phyloP scores from a whole-genome alignment of 2,329 filamentous ascomycete genomes.

The Tolypocladium ovalisporum region DNA sequence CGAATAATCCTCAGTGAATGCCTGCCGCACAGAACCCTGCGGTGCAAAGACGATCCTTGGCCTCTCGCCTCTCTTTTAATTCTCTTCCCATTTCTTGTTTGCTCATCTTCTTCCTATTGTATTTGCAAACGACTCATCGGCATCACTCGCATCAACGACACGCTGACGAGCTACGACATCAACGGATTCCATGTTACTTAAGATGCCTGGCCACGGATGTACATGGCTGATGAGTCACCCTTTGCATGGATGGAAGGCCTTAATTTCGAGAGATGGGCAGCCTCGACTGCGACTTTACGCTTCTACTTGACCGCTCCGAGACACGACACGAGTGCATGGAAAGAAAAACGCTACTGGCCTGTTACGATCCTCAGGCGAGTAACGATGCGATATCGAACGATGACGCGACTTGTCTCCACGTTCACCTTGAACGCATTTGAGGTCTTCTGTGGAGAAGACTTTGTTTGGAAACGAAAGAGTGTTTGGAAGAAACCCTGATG shows the following conservation, averaged over 20 bases:
- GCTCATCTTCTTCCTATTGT: conserved; percentile 14
- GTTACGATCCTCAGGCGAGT: conserved; percentile 26
- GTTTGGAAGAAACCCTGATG: conserved; percentile 17
- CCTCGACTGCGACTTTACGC: conserved; percentile 6
- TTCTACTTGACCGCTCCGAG: conserved; percentile 14
- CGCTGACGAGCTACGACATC: conserved; percentile 26
- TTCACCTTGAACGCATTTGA: conserved; percentile 4
- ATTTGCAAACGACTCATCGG: conserved; percentile 18
- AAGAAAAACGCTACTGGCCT: conserved; percentile 20
- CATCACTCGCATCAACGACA: conserved; percentile 15
- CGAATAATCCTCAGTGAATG: background rate
- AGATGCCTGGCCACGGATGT: conserved; percentile 24
- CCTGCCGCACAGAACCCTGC: conserved; percentile 1
- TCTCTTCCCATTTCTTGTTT: conserved; percentile 8
- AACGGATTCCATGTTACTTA: conserved; percentile 21
- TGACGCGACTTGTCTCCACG: conserved; percentile 12
- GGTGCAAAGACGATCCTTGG: conserved; percentile 7
- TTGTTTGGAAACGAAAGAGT: conserved; percentile 14
- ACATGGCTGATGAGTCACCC: conserved; percentile 34
- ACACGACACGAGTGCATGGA: conserved; percentile 19
- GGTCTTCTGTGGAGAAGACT: conserved; percentile 7
- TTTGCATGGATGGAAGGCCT: conserved; percentile 27
- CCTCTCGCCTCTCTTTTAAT: conserved; percentile 1
- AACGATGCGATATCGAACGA: conserved; percentile 15
- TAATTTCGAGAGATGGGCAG: conserved; percentile 17